Evolutionary conservation across 2,329 filamentous ascomycete species (phyloP).

Genomic region (Aspergillus carbonarius): DNA sequence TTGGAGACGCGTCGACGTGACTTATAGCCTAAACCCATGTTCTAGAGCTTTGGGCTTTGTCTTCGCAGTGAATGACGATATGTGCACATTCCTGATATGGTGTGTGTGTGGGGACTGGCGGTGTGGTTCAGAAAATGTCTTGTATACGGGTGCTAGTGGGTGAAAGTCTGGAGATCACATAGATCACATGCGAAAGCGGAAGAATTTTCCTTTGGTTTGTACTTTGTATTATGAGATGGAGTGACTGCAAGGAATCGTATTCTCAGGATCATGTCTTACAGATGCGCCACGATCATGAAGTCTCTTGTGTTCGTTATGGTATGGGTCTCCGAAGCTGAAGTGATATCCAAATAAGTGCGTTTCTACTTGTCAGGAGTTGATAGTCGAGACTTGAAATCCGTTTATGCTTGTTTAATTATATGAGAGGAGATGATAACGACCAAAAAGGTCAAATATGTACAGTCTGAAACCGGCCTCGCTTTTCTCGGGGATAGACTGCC

Average conservation of each 20-base stretch:
- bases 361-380: background rate
- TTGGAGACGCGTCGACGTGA: background rate
- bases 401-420: background rate
- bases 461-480: slow-evolving; percentile 8
- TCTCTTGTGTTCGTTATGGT: background rate
- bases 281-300: background rate
- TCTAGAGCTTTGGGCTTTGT: background rate
- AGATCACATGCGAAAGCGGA: too few relatives aligned
- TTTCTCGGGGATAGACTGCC: background rate
- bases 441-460: slow-evolving; percentile 18
- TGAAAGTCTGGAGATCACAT: too few relatives aligned
- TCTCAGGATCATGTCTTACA: background rate
- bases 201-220: too few relatives aligned
- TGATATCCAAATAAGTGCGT: background rate
- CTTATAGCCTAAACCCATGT: background rate
- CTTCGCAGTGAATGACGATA: background rate
- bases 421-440: slow-evolving; percentile 18
- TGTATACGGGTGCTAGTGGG: too few relatives aligned
- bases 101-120: background rate
- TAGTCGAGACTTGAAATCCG: background rate
- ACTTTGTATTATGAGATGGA: too few relatives aligned
- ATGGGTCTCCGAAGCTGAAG: background rate
- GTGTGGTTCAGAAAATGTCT: too few relatives aligned
- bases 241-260: too few relatives aligned
- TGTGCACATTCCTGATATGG: background rate